Percentiles rank a stretch among this genome's conserved stretches.
Evolutionary conservation across 2,329 filamentous ascomycete genomes (phyloP).

Genomic region (Gnomoniopsis sp.): DNA sequence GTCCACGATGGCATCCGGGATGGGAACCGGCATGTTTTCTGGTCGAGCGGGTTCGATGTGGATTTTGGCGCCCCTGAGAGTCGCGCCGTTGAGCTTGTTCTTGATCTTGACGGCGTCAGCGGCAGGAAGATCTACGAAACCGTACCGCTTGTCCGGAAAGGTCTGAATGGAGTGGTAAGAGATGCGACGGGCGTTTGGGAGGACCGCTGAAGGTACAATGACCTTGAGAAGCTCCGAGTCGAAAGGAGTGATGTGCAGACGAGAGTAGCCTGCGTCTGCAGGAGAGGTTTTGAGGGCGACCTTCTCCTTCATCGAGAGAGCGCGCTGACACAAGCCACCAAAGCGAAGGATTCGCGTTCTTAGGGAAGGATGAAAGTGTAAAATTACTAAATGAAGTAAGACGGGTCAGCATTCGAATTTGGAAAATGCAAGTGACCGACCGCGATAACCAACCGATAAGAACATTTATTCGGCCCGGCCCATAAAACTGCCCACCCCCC

Average conservation of each 20-base stretch:
- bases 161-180: conserved; percentile 86
- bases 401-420: too few species aligned
- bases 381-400: too few species aligned
- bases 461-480: too few species aligned
- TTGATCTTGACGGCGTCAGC: conserved; percentile 86
- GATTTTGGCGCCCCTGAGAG: conserved; percentile 81
- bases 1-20: conserved; percentile 24
- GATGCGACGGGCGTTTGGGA: conserved; percentile 68
- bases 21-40: conserved; percentile 45
- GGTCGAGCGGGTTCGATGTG: conserved; percentile 77
- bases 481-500: too few species aligned
- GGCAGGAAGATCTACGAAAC: conserved; percentile 78
- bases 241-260: conserved; percentile 87
- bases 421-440: too few species aligned
- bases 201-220: conserved; percentile 66
- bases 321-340: neutral
- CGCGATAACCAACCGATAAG: too few species aligned
- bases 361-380: neutral
- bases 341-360: neutral
- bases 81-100: conserved; percentile 84
- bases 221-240: conserved; percentile 69
- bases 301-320: conserved; percentile 9
- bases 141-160: conserved; percentile 87
- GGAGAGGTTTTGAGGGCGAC: neutral
- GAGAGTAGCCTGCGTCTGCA: conserved; percentile 34